A percentile compares a stretch with the other conserved stretches of the same genome.
These are phyloP conservation scores for Phytophthora macrochlamydospora DNA, from an alignment of 352 stramenopile species.

Conservation along the genomic window DNA sequence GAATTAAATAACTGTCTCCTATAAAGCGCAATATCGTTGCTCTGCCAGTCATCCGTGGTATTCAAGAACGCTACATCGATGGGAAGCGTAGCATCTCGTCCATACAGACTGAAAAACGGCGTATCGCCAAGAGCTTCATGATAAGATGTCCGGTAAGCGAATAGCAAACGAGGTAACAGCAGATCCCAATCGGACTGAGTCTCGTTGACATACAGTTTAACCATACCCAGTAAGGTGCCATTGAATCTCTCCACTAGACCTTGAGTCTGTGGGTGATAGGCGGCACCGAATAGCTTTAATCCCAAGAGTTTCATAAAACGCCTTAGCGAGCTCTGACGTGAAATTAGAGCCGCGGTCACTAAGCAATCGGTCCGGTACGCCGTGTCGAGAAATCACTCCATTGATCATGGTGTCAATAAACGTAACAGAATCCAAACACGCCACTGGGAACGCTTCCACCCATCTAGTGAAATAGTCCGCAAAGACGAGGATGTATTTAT, in stretches of 20 bases:
- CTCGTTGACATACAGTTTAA: conserved; percentile 8
- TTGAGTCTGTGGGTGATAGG: conserved; percentile 7
- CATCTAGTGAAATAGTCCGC: conserved; percentile 2
- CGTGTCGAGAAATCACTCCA: conserved; percentile 1
- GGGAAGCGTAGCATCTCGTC: neutral
- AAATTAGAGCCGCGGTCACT: conserved; percentile 11
- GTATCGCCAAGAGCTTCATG: conserved; percentile 3
- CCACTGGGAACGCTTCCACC: conserved; percentile 5
- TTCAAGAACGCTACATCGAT: conserved; percentile 7
- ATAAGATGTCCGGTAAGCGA: conserved; percentile 8
- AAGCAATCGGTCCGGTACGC: neutral
- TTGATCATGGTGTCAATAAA: conserved; percentile 1
- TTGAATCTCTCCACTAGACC: conserved; percentile 10
- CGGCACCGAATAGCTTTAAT: conserved; percentile 6
- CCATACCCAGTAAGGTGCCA: conserved; percentile 6
- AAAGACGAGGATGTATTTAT: conserved; percentile 4
- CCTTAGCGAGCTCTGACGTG: neutral
- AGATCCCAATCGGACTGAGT: conserved; percentile 5
- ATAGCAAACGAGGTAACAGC: conserved; percentile 2
- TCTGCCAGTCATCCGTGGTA: neutral
- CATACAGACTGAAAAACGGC: conserved; percentile 10
- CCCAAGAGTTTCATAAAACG: conserved; percentile 9
- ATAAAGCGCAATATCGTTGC: neutral
- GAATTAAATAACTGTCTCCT: neutral
- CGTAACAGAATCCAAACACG: neutral